Evolutionary conservation across 441 rosid species (phyloP), one percentile per base, ranked within the genome.

Genomic region (Gossypium aridum): DNA sequence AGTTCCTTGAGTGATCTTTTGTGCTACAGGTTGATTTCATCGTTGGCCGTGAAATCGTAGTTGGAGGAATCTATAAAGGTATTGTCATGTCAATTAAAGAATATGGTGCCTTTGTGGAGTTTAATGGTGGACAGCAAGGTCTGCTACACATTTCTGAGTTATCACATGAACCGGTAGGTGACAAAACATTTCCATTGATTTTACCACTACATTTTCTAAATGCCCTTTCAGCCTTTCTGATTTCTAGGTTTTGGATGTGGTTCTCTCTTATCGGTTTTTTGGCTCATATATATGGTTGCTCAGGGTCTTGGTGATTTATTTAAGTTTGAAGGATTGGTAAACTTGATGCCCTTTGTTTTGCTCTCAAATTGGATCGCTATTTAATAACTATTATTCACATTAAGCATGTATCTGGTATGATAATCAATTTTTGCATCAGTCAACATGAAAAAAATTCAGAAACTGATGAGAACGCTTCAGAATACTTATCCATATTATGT

Each of bases 71-170:
- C 65, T 96, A 93, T 82, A 92, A 89, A 86, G 99, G 99, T 70
- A 82, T 89, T 57, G 96, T 96, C 77, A 81, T 90, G 76, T 92
- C 99, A 64, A 78, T 96, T 43, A 96, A 96, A 86, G 98, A 96
- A 81, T 96, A 93, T 63, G 99, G 99, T 67, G 99, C 99, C 53
- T 93, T 96, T 72, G 91, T 96, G 80, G 97, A 93, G 88, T 96
- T 96, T 63, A 92, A 83, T 82, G 99, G 99, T 74, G 98, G 99
- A 66, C 98, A 96, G 76, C 93, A 89, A 78, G 99, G 97, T 75
- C 81, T 96, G 79, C 89, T 96, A 54, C 98, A 96, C 82, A 82
- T 96, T 75, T 93, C 99, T 51, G 99, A 96, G 86, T 79, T 96
- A 76, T 93, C 99, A 75, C 97, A 96, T 84, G 91, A 86, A 78